Evolutionary conservation across 495 filamentous ascomycete species (phyloP).

Genomic region (Rusavskia elegans): DNA sequence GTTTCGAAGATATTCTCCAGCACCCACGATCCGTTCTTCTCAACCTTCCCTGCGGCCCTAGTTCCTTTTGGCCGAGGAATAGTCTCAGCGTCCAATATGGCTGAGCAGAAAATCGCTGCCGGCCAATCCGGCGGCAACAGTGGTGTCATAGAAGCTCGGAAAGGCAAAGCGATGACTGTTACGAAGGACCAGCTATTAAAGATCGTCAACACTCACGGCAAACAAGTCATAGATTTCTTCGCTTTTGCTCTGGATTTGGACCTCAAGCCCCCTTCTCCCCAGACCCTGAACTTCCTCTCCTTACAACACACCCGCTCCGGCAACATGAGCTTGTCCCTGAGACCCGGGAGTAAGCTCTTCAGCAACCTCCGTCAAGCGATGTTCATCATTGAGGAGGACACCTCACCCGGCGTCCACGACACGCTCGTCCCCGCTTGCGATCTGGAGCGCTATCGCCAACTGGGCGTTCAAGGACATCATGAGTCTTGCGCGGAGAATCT

Average conservation of each 20-base stretch:
- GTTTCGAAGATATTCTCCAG: too few species aligned
- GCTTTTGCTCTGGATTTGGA: slow-evolving; percentile 18
- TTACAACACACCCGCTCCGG: slow-evolving; percentile 25
- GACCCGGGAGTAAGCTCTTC: slow-evolving; percentile 17
- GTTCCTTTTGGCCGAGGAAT: neutral
- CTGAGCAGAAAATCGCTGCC: too few species aligned
- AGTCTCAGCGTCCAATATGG: neutral
- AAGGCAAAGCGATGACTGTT: slow-evolving; percentile 24
- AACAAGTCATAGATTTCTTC: slow-evolving; percentile 34
- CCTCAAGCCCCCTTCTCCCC: slow-evolving; percentile 1
- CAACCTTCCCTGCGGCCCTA: too few species aligned
- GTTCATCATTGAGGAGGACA: slow-evolving; percentile 23
- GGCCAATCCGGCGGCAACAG: neutral
- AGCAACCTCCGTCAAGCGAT: slow-evolving; percentile 21
- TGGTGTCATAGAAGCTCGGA: slow-evolving; percentile 15
- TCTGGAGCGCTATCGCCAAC: slow-evolving; percentile 18
- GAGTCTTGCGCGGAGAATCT: slow-evolving; percentile 27
- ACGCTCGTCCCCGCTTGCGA: slow-evolving; percentile 26
- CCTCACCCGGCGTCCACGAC: slow-evolving; percentile 24
- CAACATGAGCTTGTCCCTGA: slow-evolving; percentile 13
- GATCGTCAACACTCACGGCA: slow-evolving; percentile 32
- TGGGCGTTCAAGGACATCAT: slow-evolving; percentile 20
- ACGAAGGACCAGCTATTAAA: slow-evolving; percentile 23
- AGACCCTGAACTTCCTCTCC: slow-evolving; percentile 15
- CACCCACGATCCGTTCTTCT: too few species aligned